A percentile compares a stretch with the other conserved stretches of the same genome.
Conservation (phyloP, 2,329 filamentous ascomycete genomes). For the Paecilomyces sp. region DNA sequence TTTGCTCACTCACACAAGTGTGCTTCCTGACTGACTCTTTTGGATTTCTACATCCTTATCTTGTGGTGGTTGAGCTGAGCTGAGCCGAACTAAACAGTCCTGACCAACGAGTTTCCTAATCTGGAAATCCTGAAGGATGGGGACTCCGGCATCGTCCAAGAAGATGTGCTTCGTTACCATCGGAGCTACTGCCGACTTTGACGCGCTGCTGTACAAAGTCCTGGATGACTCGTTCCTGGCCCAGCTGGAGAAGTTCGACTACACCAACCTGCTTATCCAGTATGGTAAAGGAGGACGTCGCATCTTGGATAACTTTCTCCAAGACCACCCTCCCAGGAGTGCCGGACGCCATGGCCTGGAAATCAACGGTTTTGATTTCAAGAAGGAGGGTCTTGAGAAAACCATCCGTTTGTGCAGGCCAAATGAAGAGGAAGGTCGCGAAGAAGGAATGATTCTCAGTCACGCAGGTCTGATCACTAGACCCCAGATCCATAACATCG, state of each 20-base stretch:
- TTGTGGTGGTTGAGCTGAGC: not conserved
- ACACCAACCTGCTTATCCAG: constrained; percentile 69
- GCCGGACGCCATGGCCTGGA: constrained; percentile 34
- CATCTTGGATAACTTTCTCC: constrained; percentile 42
- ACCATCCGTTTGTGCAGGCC: constrained; percentile 52
- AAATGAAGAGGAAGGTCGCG: constrained; percentile 27
- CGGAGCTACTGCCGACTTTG: constrained; percentile 83
- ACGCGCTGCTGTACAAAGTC: constrained; percentile 59
- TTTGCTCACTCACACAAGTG: not conserved
- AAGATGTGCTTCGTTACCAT: constrained; percentile 76
- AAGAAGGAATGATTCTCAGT: constrained; percentile 69
- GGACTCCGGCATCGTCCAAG: constrained; percentile 5
- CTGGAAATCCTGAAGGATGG: not conserved
- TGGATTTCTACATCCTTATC: not conserved
- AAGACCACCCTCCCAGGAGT: constrained; percentile 15
- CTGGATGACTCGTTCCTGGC: constrained; percentile 57
- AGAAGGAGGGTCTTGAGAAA: constrained; percentile 48
- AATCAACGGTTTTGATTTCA: constrained; percentile 61
- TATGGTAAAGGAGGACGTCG: constrained; percentile 62
- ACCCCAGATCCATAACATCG: not conserved
- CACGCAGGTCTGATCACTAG: constrained; percentile 64
- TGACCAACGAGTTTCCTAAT: not conserved
- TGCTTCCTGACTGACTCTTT: not conserved
- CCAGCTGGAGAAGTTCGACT: constrained; percentile 52
- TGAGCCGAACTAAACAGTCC: not conserved